A percentile compares a stretch with the other conserved stretches of the same genome.
Evolutionary conservation across 768 basidiomycete genomes (phyloP).

Genomic region (Mycena floridula): DNA sequence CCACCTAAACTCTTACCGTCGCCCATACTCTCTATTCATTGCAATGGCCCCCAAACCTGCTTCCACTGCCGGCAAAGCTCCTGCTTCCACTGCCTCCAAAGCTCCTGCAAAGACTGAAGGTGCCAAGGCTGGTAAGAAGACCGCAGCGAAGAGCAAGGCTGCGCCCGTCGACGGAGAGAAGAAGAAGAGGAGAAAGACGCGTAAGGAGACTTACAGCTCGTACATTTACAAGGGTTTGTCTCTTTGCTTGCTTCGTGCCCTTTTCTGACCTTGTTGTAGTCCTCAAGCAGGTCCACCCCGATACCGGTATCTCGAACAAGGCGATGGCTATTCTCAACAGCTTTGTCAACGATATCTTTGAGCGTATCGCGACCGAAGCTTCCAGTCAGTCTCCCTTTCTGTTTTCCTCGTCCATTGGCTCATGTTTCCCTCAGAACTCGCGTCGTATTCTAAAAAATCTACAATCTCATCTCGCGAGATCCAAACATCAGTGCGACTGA

Average conservation of each 20-base stretch:
- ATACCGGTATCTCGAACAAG: conserved; percentile 99
- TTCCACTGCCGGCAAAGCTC: conserved; percentile 81
- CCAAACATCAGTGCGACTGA: conserved; percentile 93
- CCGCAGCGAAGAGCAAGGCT: conserved; percentile 45
- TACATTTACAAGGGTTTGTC: conserved; percentile 84
- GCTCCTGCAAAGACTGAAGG: conserved; percentile 67
- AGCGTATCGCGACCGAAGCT: conserved; percentile 88
- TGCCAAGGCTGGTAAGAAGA: conserved; percentile 78
- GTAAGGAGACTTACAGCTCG: conserved; percentile 91
- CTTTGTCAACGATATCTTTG: conserved; percentile 94
- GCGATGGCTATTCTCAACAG: conserved; percentile 96
- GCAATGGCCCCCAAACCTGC: conserved; percentile 69
- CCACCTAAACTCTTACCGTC: background rate
- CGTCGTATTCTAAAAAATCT: conserved; percentile 96
- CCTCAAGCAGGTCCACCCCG: conserved; percentile 95
- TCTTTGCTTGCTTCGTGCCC: background rate
- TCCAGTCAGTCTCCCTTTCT: conserved; percentile 53
- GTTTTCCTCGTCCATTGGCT: background rate
- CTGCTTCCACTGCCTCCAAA: conserved; percentile 67
- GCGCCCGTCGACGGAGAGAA: conserved; percentile 66
- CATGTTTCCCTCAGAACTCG: conserved; percentile 60
- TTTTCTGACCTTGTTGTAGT: conserved; percentile 37
- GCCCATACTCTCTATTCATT: conserved; percentile 8
- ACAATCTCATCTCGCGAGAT: conserved; percentile 99
- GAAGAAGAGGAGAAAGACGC: conserved; percentile 81